Percentiles rank a stretch among this genome's conserved stretches.
phyloP scores from a whole-genome alignment of 139 green algal genomes.

The Spirogloea muscicola region DNA sequence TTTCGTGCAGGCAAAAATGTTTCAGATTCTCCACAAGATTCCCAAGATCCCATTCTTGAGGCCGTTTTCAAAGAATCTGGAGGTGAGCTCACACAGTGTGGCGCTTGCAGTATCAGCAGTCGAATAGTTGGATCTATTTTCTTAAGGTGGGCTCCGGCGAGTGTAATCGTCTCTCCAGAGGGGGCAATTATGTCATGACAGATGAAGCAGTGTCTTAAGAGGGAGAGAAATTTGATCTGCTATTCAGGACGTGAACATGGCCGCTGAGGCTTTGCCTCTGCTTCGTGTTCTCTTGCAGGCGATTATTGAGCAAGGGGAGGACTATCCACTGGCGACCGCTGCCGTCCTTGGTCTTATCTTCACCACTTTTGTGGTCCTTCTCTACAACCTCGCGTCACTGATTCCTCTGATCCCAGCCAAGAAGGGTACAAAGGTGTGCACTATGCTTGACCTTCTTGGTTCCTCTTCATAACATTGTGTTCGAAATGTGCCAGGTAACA shows the following conservation, averaged over 20 bases:
- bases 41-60: conserved; percentile 4
- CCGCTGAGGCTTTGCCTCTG: neutral
- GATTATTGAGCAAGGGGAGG: neutral
- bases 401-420: conserved; percentile 8
- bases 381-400: conserved; percentile 10
- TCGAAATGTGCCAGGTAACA: neutral
- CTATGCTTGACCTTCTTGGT: neutral
- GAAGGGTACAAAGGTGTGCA: neutral
- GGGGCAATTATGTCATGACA: too few species aligned
- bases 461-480: neutral
- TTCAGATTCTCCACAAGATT: conserved; percentile 35
- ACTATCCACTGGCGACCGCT: neutral
- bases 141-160: neutral
- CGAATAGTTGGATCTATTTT: neutral
- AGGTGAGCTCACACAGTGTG: conserved; percentile 8
- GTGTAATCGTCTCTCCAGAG: neutral
- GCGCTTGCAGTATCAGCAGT: neutral
- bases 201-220: too few species aligned
- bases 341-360: neutral
- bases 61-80: neutral
- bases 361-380: neutral
- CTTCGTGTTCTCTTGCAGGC: neutral
- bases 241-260: neutral
- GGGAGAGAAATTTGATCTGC: too few species aligned
- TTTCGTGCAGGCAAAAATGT: conserved; percentile 19